Evolutionary conservation across 257 asterid genomes (phyloP).

Genomic region (Vinca minor): DNA sequence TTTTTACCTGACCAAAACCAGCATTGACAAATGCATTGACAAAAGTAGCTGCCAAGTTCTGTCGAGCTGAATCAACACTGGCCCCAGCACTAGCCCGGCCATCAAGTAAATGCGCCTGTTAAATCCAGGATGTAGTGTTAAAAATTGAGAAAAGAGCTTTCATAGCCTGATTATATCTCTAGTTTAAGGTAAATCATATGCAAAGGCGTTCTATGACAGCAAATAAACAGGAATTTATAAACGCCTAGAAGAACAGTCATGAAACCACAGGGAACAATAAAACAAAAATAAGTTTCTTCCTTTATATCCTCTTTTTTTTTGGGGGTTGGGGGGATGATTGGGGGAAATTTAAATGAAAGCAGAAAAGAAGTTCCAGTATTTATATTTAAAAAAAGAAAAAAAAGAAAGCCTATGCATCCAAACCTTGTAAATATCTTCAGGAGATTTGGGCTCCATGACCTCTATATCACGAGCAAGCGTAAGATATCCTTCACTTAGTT

Average conservation of each 20-base stretch:
- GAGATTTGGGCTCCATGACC: constrained; percentile 98
- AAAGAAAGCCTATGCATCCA: constrained; percentile 8
- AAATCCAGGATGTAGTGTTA: constrained; percentile 5
- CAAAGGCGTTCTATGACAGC: not conserved
- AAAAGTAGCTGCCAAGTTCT: constrained; percentile 94
- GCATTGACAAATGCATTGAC: constrained; percentile 98
- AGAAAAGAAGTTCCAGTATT: not conserved
- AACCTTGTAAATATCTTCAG: constrained; percentile 95
- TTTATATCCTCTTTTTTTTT: too few species aligned
- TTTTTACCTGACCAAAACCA: constrained; percentile 88
- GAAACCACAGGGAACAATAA: not conserved
- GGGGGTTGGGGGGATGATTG: too few species aligned
- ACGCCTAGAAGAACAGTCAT: not conserved
- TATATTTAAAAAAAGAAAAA: too few species aligned
- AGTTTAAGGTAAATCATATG: not conserved
- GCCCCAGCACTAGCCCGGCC: constrained; percentile 91
- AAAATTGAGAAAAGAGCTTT: constrained; percentile 2
- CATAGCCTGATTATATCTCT: too few species aligned
- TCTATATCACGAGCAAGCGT: constrained; percentile 98
- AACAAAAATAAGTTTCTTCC: not conserved
- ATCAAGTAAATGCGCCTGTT: constrained; percentile 85
- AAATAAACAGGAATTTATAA: too few species aligned
- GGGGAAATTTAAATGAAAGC: too few species aligned
- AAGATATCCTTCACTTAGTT: constrained; percentile 87
- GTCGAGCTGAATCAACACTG: constrained; percentile 90